A percentile compares a stretch with the other conserved stretches of the same genome.
Evolutionary conservation across 2,329 filamentous ascomycete genomes (phyloP).

Genomic region (Aureobasidium leucospermi): DNA sequence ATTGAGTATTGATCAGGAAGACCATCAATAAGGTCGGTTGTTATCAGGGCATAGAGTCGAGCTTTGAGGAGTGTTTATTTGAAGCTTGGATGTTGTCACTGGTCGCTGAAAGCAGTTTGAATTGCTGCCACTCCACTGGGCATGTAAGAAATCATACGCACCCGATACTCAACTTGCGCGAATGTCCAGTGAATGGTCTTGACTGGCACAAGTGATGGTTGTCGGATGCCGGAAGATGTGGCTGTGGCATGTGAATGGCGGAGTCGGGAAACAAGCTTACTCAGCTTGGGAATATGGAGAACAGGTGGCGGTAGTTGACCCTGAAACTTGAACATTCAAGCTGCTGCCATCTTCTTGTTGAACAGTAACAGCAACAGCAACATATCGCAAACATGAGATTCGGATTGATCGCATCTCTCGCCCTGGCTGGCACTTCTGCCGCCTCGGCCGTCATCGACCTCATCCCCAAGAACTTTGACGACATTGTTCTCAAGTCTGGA

Average conservation of each 20-base stretch:
- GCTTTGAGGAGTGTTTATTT: too few relatives aligned
- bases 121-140: too few relatives aligned
- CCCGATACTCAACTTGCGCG: too few relatives aligned
- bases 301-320: constrained; percentile 7
- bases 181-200: background rate
- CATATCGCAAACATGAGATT: constrained; percentile 14
- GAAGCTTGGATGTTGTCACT: too few relatives aligned
- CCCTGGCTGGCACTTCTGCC: constrained; percentile 49
- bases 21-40: too few relatives aligned
- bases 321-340: background rate
- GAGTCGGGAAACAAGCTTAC: background rate
- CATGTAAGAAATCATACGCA: too few relatives aligned
- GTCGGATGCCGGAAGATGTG: background rate
- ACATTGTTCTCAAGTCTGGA: constrained; percentile 78
- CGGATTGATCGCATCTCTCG: constrained; percentile 38
- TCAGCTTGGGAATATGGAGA: background rate
- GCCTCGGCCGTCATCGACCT: constrained; percentile 85
- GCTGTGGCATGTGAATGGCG: background rate
- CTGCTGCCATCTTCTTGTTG: background rate
- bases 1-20: too few relatives aligned
- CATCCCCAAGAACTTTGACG: constrained; percentile 83
- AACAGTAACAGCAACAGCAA: constrained; percentile 8
- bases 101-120: too few relatives aligned
- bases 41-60: too few relatives aligned
- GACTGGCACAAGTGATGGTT: background rate